Evolutionary conservation across 139 green algal genomes (phyloP).

Genomic region (Chlorella vulgaris): DNA sequence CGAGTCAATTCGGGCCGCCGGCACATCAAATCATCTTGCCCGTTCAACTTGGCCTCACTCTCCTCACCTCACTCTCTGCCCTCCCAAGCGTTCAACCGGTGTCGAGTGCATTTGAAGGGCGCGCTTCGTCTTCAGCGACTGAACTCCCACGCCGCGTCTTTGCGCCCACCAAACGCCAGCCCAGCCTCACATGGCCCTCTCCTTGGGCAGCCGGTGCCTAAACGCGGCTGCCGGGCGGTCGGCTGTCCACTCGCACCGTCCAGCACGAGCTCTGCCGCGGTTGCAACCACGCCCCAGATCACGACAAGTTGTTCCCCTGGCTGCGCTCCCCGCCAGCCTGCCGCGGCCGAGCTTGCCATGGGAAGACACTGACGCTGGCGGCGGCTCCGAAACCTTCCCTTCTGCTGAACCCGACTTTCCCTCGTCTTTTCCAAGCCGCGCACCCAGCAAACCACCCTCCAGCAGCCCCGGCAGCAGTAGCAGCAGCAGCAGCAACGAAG

Average conservation of each 20-base stretch:
- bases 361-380: not conserved
- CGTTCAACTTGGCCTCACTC: too few relatives aligned
- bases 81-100: too few relatives aligned
- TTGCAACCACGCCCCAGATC: not conserved
- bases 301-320: not conserved
- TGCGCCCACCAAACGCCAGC: too few relatives aligned
- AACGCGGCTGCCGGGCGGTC: not conserved
- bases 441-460: not conserved
- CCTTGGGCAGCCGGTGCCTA: not conserved
- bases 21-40: too few relatives aligned
- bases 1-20: too few relatives aligned
- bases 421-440: too few relatives aligned
- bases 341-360: not conserved
- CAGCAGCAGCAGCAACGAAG: not conserved
- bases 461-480: not conserved
- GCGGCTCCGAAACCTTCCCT: too few relatives aligned
- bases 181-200: not conserved
- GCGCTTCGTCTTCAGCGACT: too few relatives aligned
- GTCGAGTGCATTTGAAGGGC: too few relatives aligned
- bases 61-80: too few relatives aligned
- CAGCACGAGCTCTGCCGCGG: not conserved
- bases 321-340: constrained; percentile 9
- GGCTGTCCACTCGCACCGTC: not conserved
- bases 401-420: too few relatives aligned
- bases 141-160: too few relatives aligned